These are phyloP conservation scores for Aegilops tauschii DNA, from an alignment of 176 grass and related monocot species.

Conservation along the genomic window DNA sequence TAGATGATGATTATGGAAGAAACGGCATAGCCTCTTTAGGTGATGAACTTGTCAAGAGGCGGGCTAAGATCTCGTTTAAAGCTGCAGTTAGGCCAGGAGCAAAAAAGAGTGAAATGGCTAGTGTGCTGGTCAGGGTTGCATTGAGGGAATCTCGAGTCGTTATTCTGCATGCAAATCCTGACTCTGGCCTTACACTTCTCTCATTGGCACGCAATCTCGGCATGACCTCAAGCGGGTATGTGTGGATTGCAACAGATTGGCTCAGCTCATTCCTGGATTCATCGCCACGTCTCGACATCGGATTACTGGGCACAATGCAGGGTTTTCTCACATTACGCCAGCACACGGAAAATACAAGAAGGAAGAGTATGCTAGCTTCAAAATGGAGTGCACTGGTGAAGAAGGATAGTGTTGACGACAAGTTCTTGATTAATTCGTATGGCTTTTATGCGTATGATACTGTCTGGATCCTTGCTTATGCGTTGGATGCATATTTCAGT, in stretches of 20 bases:
- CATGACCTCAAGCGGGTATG: constrained; percentile 84
- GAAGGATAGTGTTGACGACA: constrained; percentile 21
- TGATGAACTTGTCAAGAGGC: constrained; percentile 66
- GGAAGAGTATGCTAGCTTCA: constrained; percentile 56
- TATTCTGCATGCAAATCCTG: constrained; percentile 71
- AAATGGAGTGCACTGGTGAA: constrained; percentile 53
- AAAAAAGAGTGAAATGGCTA: constrained; percentile 54
- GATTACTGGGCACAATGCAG: constrained; percentile 54
- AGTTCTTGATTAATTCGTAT: constrained; percentile 52
- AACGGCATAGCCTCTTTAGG: constrained; percentile 63
- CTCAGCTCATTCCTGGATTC: constrained; percentile 67
- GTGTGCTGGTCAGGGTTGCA: constrained; percentile 60
- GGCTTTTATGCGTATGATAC: constrained; percentile 82
- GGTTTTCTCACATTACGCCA: constrained; percentile 74
- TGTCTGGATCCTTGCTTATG: constrained; percentile 81
- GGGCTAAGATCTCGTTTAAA: constrained; percentile 58
- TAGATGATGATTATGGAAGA: constrained; percentile 84
- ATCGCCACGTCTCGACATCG: not conserved
- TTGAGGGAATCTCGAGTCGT: constrained; percentile 68
- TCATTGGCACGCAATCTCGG: constrained; percentile 54
- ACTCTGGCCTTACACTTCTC: constrained; percentile 53
- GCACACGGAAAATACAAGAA: constrained; percentile 61
- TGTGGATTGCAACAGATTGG: constrained; percentile 97
- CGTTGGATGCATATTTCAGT: constrained; percentile 72
- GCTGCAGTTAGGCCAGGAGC: constrained; percentile 64